Percentiles rank a stretch among this genome's conserved stretches.
phyloP scores from a whole-genome alignment of 192 early-diverging fungal genomes.

The Funneliformis mosseae region DNA sequence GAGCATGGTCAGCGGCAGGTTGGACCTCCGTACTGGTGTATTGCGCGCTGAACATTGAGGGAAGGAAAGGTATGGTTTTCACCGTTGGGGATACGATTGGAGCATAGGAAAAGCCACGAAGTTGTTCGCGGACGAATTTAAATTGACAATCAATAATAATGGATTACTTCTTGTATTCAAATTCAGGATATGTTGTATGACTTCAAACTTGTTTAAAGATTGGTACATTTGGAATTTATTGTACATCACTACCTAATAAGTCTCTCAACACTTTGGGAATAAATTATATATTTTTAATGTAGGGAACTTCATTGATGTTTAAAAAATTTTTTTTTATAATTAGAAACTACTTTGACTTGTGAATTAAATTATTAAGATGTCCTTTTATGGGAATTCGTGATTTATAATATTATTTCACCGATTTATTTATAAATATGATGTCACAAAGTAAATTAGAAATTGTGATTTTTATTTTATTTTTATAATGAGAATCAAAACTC shows the following conservation, averaged over 20 bases:
- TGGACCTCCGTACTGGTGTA: slow-evolving; percentile 4
- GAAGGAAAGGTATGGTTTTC: slow-evolving; percentile 26
- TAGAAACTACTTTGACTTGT: background rate
- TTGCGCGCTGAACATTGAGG: slow-evolving; percentile 24
- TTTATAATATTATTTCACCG: too few species aligned
- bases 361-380: background rate
- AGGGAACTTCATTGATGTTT: background rate
- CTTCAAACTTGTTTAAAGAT: background rate
- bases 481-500: background rate
- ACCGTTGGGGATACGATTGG: slow-evolving; percentile 9
- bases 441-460: background rate
- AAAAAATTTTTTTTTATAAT: background rate
- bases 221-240: background rate
- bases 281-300: background rate
- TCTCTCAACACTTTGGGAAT: background rate
- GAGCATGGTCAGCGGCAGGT: slow-evolving; percentile 27
- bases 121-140: background rate
- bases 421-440: background rate
- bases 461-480: background rate
- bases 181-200: background rate
- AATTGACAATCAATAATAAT: slow-evolving; percentile 1
- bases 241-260: background rate
- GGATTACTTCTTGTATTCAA: slow-evolving; percentile 3
- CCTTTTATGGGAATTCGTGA: background rate
- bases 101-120: slow-evolving; percentile 11